Conservation (phyloP, 2,329 filamentous ascomycete species). For the Scedosporium minutisporum region DNA sequence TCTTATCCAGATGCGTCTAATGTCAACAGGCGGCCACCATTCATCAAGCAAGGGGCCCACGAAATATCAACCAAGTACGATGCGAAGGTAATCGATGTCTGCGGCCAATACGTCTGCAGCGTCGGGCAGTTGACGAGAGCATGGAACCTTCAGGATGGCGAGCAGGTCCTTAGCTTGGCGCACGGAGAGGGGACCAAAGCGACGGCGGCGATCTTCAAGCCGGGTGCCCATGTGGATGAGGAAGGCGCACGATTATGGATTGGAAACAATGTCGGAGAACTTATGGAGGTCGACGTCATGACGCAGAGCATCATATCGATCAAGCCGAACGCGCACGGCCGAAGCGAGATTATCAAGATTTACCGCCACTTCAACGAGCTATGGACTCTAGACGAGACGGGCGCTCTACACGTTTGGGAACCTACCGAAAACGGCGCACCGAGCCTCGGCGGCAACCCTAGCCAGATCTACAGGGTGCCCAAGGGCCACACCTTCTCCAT, state of each 20-base stretch:
- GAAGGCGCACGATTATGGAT: conserved; percentile 83
- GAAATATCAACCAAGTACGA: conserved; percentile 83
- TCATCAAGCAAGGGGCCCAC: conserved; percentile 58
- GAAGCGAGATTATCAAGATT: conserved; percentile 73
- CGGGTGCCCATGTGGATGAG: conserved; percentile 63
- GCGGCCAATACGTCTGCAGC: conserved; percentile 78
- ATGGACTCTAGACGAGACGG: conserved; percentile 89
- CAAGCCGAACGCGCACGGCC: conserved; percentile 63
- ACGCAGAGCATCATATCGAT: conserved; percentile 61
- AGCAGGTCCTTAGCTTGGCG: conserved; percentile 67
- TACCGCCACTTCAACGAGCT: conserved; percentile 79
- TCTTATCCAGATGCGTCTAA: conserved; percentile 78
- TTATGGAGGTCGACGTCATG: conserved; percentile 78
- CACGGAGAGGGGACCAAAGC: conserved; percentile 81
- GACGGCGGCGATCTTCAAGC: conserved; percentile 77
- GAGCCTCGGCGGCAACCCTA: conserved; percentile 61
- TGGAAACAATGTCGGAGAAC: conserved; percentile 77
- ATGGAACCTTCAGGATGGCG: conserved; percentile 78
- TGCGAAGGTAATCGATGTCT: conserved; percentile 75
- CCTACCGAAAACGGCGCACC: conserved; percentile 64
- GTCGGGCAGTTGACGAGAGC: conserved; percentile 79
- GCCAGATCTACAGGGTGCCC: conserved; percentile 65
- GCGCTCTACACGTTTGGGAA: conserved; percentile 78
- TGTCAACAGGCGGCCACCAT: conserved; percentile 74
- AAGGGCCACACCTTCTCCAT: conserved; percentile 83